phyloP scores from a whole-genome alignment of 176 grass and related monocot genomes.

The Raddia guianensis region DNA sequence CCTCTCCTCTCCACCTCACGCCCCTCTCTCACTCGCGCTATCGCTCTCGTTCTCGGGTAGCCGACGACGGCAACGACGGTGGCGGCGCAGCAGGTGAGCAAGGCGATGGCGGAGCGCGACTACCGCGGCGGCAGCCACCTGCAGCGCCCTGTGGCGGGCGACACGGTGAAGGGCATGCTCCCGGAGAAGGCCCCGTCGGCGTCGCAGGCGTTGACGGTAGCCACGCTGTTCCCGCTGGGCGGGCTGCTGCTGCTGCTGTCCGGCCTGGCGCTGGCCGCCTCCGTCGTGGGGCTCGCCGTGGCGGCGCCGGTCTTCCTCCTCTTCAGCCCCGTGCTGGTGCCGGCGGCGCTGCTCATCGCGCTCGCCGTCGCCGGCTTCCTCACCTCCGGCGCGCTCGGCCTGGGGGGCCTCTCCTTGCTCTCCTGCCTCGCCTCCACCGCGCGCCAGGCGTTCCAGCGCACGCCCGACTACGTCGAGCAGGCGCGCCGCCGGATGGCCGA shows the following conservation, averaged over 20 bases:
- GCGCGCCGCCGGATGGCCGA: conserved; percentile 70
- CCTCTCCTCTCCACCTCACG: not conserved
- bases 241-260: conserved; percentile 75
- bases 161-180: conserved; percentile 57
- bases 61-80: not conserved
- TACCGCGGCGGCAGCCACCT: conserved; percentile 25
- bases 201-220: conserved; percentile 81
- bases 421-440: conserved; percentile 54
- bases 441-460: conserved; percentile 50
- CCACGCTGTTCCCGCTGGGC: conserved; percentile 79
- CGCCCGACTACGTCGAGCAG: conserved; percentile 69
- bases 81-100: not conserved
- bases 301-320: conserved; percentile 79
- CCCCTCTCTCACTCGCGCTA: not conserved
- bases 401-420: conserved; percentile 70
- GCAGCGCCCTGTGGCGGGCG: conserved; percentile 22
- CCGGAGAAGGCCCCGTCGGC: conserved; percentile 70
- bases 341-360: conserved; percentile 69
- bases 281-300: conserved; percentile 66
- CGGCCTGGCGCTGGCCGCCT: conserved; percentile 58
- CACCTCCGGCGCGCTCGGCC: conserved; percentile 70
- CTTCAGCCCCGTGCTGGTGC: conserved; percentile 85
- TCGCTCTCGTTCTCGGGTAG: not conserved
- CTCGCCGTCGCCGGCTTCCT: conserved; percentile 82
- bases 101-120: conserved; percentile 60